Evolutionary conservation across 805 yeast genomes (phyloP).

Genomic region (Ogataea salicorniae): DNA sequence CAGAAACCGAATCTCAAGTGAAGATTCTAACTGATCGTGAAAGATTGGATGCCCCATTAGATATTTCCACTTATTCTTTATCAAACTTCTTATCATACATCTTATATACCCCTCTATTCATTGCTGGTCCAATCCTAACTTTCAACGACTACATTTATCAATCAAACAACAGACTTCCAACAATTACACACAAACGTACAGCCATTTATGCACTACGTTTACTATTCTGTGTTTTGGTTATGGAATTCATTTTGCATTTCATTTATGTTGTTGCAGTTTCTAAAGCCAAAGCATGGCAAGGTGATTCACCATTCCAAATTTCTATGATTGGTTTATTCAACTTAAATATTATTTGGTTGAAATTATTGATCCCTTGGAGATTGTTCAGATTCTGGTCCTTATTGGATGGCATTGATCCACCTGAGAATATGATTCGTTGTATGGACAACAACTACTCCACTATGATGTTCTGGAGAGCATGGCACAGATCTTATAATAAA

Average conservation of each 20-base stretch:
- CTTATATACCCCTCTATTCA: constrained; percentile 80
- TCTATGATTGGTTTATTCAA: constrained; percentile 93
- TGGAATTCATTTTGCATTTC: constrained; percentile 86
- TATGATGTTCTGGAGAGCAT: constrained; percentile 95
- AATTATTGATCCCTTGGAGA: constrained; percentile 93
- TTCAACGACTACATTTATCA: constrained; percentile 89
- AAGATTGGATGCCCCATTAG: constrained; percentile 60
- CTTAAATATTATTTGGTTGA: constrained; percentile 88
- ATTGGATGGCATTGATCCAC: constrained; percentile 90
- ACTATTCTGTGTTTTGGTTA: constrained; percentile 65
- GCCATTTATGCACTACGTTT: constrained; percentile 63
- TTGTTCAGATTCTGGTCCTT: constrained; percentile 89
- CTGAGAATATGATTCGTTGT: constrained; percentile 96
- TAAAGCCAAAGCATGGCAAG: constrained; percentile 83
- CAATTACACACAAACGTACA: constrained; percentile 52
- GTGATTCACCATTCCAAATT: constrained; percentile 85
- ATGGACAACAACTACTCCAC: constrained; percentile 93
- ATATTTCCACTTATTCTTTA: constrained; percentile 54
- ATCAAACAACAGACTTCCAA: constrained; percentile 49
- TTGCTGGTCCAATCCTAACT: constrained; percentile 93
- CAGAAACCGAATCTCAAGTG: neutral
- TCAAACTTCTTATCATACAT: constrained; percentile 69
- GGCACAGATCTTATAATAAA: constrained; percentile 93
- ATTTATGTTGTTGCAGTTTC: constrained; percentile 93
- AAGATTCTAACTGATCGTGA: constrained; percentile 48